Evolutionary conservation across 75 land plant genomes (phyloP), one percentile per base, ranked within the genome.

Genomic region (Chamaecyparis obtusa): DNA sequence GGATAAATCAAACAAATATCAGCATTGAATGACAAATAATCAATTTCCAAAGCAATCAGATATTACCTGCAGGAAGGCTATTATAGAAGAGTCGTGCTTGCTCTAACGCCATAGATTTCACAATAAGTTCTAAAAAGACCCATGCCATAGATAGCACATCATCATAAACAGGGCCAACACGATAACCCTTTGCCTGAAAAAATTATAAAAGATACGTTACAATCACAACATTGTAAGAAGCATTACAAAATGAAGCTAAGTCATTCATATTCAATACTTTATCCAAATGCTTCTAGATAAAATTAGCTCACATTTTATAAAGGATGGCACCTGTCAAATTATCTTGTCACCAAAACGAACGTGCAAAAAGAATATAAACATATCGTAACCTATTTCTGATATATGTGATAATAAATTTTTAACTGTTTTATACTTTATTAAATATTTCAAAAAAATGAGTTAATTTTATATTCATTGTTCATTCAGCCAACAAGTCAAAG

Each of bases 91-190:
- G 90, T 64, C 97, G 96, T 87, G 93, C 91, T 88, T 98, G 97
- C 88, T 98, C 99, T 85, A 98, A 83, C 37, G 97, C 99, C 96
- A 97, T 97, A 85, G 99, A 98, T 83, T 96, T 98, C 48, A 95
- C 97, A 88, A 98, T 93, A 17, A 98, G 91, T 92, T 98, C 99
- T 48, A 98, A 91, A 88, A 98, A 98, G 51, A 98, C 96, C 99
- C 99, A 98, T 56, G 99, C 96, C 99, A 98, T 98, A 44, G 99
- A 95, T 84, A 98, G 88, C 55, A 97, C 99, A 89, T 98, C 99
- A 92, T 98, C 99, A 90, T 98, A 98, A 27, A 98, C 99, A 82
- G 99, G 99, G 46, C 99, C 99, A 27, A 98, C 99, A 37, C 99
- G 92, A 84, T 98, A 98, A 64, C 99, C 99, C 87, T 98, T 98